Percentiles rank a stretch among this genome's conserved stretches.
phyloP scores from a whole-genome alignment of 805 yeast species.

The Deakozyma indianensis region DNA sequence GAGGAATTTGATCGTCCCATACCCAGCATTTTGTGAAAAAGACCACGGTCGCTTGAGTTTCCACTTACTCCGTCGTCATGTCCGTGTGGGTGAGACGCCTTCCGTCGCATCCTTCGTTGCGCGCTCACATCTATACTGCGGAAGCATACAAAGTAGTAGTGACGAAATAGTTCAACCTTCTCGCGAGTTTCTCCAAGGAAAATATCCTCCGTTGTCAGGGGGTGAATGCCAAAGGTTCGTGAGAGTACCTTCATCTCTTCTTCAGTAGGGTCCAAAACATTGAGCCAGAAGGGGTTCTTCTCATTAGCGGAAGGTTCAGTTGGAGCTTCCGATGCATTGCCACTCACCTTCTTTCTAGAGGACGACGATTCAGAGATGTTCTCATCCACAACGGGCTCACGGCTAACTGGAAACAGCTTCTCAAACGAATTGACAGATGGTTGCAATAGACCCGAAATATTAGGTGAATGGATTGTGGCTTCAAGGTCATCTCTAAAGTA shows the following conservation, averaged over 20 bases:
- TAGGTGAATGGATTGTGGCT: slow-evolving; percentile 82
- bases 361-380: slow-evolving; percentile 2
- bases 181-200: slow-evolving; percentile 88
- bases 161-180: slow-evolving; percentile 83
- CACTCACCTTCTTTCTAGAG: slow-evolving; percentile 1
- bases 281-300: slow-evolving; percentile 79
- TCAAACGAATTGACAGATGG: slow-evolving; percentile 40
- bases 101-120: slow-evolving; percentile 1
- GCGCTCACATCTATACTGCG: slow-evolving; percentile 57
- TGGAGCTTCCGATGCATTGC: slow-evolving; percentile 1
- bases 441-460: slow-evolving; percentile 65
- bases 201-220: slow-evolving; percentile 91
- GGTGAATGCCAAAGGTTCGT: slow-evolving; percentile 89
- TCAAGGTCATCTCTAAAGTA: slow-evolving; percentile 83
- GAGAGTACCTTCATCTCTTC: slow-evolving; percentile 90
- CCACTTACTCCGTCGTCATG: not conserved
- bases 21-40: not conserved
- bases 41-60: slow-evolving; percentile 1
- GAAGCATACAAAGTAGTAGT: slow-evolving; percentile 86
- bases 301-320: slow-evolving; percentile 15
- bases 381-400: not conserved
- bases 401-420: slow-evolving; percentile 36
- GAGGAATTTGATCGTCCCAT: not conserved
- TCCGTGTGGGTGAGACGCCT: not conserved
- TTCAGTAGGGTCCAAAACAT: slow-evolving; percentile 83